phyloP scores from a whole-genome alignment of 768 basidiomycete species.

The Daedaleopsis nitida region DNA sequence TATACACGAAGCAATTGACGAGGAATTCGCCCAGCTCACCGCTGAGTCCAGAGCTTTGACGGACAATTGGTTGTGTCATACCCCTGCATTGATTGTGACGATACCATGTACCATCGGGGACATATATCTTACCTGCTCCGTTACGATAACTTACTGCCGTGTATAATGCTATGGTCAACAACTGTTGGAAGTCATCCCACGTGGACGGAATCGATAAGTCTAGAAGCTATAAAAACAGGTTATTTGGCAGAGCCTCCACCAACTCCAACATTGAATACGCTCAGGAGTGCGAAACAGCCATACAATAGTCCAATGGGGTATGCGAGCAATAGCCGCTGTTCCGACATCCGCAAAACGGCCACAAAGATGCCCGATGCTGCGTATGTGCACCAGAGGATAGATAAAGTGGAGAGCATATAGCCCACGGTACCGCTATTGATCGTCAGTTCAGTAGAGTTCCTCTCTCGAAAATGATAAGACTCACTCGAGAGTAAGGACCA shows the following conservation, averaged over 20 bases:
- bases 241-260: constrained; percentile 27
- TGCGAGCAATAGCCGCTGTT: constrained; percentile 92
- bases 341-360: constrained; percentile 91
- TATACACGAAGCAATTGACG: constrained; percentile 74
- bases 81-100: no score
- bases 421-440: constrained; percentile 73
- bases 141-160: neutral
- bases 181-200: neutral
- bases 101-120: no score
- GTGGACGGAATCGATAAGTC: neutral
- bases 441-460: constrained; percentile 2
- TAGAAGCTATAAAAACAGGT: neutral
- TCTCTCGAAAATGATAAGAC: constrained; percentile 33
- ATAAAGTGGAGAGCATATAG: constrained; percentile 78
- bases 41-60: neutral
- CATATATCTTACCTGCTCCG: neutral
- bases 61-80: no score
- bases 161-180: neutral
- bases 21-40: constrained; percentile 1
- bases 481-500: constrained; percentile 86
- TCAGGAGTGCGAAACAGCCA: constrained; percentile 91
- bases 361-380: constrained; percentile 96
- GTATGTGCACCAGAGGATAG: constrained; percentile 96
- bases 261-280: constrained; percentile 74
- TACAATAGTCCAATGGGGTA: constrained; percentile 95